These are phyloP conservation scores for Kuraishia cidri DNA, from an alignment of 805 yeast species.

Conservation along the genomic window DNA sequence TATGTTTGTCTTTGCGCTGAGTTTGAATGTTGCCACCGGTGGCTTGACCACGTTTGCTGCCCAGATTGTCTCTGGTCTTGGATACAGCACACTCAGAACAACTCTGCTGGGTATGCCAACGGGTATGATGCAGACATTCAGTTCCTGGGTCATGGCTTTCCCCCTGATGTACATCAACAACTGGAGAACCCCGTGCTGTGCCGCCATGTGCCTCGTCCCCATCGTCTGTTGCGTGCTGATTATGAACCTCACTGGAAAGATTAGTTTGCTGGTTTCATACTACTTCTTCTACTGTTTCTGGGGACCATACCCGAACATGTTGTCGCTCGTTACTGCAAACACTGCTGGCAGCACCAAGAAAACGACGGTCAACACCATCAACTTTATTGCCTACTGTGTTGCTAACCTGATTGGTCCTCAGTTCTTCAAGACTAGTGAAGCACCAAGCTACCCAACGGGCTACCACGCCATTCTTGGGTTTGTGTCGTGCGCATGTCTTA, in stretches of 20 bases:
- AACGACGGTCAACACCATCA: conserved; percentile 46
- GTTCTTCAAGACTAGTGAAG: conserved; percentile 45
- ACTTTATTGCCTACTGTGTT: conserved; percentile 56
- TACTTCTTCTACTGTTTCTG: conserved; percentile 16
- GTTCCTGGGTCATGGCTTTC: not conserved
- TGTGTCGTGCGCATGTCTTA: conserved; percentile 16
- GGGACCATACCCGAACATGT: conserved; percentile 19
- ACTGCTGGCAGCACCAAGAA: conserved; percentile 74
- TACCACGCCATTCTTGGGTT: conserved; percentile 28
- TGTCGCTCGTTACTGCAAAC: conserved; percentile 31
- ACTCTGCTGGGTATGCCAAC: not conserved
- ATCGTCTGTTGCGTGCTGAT: not conserved
- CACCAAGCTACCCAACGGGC: conserved; percentile 52
- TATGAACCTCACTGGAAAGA: not conserved
- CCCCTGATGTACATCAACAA: not conserved
- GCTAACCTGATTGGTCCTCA: conserved; percentile 73
- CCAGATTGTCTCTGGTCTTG: conserved; percentile 21
- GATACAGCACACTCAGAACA: not conserved
- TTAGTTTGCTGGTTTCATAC: not conserved
- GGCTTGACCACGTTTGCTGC: conserved; percentile 40
- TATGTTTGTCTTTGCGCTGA: conserved; percentile 33
- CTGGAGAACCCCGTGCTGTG: conserved; percentile 28
- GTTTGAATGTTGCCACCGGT: conserved; percentile 48
- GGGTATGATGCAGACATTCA: not conserved
- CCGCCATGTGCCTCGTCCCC: conserved; percentile 21